Conservation (phyloP, 2,329 filamentous ascomycete species). For the Aspergillus alliaceus region DNA sequence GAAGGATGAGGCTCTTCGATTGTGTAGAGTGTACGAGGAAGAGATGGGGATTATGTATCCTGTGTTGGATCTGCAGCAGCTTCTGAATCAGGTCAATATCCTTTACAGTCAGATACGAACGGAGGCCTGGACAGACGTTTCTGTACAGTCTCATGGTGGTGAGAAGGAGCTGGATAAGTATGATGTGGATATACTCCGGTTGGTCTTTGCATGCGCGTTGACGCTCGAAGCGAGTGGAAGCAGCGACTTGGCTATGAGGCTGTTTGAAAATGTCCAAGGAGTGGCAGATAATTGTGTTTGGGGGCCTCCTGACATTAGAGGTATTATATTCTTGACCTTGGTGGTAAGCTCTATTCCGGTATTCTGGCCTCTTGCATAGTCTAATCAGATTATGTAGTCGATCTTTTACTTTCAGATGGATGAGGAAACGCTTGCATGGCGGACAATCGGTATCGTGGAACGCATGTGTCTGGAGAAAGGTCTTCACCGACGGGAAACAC, state of each 20-base stretch:
- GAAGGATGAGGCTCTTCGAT: constrained; percentile 73
- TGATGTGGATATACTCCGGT: constrained; percentile 71
- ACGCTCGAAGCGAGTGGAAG: constrained; percentile 76
- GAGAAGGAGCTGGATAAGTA: constrained; percentile 55
- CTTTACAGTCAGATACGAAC: constrained; percentile 50
- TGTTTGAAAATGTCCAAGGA: constrained; percentile 76
- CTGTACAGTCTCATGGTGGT: constrained; percentile 13
- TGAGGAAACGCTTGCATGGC: constrained; percentile 83
- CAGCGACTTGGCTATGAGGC: constrained; percentile 67
- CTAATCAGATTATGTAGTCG: constrained; percentile 43
- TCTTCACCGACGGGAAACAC: constrained; percentile 74
- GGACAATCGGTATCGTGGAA: constrained; percentile 81
- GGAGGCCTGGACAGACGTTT: neutral
- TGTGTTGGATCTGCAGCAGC: constrained; percentile 67
- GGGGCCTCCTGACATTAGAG: constrained; percentile 58
- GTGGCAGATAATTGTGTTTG: constrained; percentile 65
- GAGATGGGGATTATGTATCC: constrained; percentile 92
- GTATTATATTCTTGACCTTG: constrained; percentile 58
- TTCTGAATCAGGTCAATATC: constrained; percentile 66
- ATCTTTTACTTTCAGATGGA: constrained; percentile 82
- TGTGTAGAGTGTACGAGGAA: constrained; percentile 79
- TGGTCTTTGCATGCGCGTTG: constrained; percentile 76
- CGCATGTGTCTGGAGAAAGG: constrained; percentile 78
- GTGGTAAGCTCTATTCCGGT: constrained; percentile 24
- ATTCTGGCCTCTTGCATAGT: neutral